Percentiles rank a stretch among this genome's conserved stretches.
phyloP scores from a whole-genome alignment of 148 eudicot species.

The Dysphania ambrosioides region DNA sequence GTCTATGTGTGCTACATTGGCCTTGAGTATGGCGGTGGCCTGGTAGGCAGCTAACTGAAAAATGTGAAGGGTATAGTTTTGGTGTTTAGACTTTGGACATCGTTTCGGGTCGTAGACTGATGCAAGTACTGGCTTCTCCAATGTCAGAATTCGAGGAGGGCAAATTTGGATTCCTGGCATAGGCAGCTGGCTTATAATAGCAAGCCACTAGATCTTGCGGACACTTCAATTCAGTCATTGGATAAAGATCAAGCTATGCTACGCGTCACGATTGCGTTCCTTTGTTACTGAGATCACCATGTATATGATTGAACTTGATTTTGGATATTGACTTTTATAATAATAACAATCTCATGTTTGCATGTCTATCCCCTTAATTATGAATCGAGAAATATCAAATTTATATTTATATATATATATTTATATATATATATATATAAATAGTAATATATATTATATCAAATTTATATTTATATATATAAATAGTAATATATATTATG shows the following conservation, averaged over 20 bases:
- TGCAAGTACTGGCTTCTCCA: conserved; percentile 88
- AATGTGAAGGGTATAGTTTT: conserved; percentile 85
- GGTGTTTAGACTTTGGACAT: conserved; percentile 80
- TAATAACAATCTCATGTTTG: no score
- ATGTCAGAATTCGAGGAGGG: conserved; percentile 93
- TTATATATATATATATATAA: no score
- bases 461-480: no score
- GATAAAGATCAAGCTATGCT: conserved; percentile 65
- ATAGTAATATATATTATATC: no score
- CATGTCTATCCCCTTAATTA: no score
- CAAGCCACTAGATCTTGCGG: conserved; percentile 79
- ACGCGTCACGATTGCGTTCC: conserved; percentile 79
- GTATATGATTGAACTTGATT: no score
- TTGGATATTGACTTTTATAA: no score
- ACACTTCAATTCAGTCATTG: conserved; percentile 47
- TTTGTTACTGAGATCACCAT: conserved; percentile 76
- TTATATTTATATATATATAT: no score
- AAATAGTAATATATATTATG: no score
- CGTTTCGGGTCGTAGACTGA: conserved; percentile 82
- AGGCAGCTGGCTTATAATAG: conserved; percentile 74
- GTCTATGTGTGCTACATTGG: conserved; percentile 92
- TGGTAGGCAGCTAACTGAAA: conserved; percentile 71
- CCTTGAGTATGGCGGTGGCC: conserved; percentile 83
- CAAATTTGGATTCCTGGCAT: conserved; percentile 92
- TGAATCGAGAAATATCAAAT: no score